Base-by-base conservation (phyloP, 2,329 filamentous ascomycete genomes). In the Penicillium corylophilum region DNA sequence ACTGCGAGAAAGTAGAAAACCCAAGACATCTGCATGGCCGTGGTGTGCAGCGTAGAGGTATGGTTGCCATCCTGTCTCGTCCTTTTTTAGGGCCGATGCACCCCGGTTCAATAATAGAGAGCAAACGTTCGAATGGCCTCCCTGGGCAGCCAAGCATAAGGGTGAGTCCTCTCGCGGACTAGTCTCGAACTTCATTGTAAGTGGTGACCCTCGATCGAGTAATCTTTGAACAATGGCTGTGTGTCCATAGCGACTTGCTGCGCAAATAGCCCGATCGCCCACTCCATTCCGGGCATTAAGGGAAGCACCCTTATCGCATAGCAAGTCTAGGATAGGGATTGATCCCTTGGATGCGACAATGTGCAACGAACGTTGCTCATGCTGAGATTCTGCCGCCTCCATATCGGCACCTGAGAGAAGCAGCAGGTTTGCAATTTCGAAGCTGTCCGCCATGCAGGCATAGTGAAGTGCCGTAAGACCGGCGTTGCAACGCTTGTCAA, bases 11-110 rank as follows among this genome's bases (percentile, higher is more conserved):
- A 74, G 55, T n/a, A 74, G 59, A n/a, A 67, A 40, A 16, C 66
- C 55, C 4, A 73, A 59, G 20, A 71, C 63, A 6, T 68, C 63
- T 4, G 64, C 56, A 51, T 74, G 71, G 15, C 69, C 72, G 53
- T 71, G 55, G 44, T 71, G 69, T 28, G 66, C 69, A 2, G 72
- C 72, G 53, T 74, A 71, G 6, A 69, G 65, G 16, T 71, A 57
- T 9, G 72, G 71, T 20, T 63, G 67, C 70, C 70, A 74, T 10
- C 69, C 67, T 16, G 55, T 49, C 48, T 73, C 68, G 50, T 74
- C 71, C 24, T 64, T 62, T 47, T 67, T 68, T 13, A 63, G 48
- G 6, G 66, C 62, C 2, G 68, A 71, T 15, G 71, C 69, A 2
- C 71, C 71, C 1, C 59, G 62, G 20, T 61, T 51, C 13, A 74